These are phyloP conservation scores for Scedosporium apiospermum DNA, from an alignment of 2,329 filamentous ascomycete species.

Conservation along the genomic window DNA sequence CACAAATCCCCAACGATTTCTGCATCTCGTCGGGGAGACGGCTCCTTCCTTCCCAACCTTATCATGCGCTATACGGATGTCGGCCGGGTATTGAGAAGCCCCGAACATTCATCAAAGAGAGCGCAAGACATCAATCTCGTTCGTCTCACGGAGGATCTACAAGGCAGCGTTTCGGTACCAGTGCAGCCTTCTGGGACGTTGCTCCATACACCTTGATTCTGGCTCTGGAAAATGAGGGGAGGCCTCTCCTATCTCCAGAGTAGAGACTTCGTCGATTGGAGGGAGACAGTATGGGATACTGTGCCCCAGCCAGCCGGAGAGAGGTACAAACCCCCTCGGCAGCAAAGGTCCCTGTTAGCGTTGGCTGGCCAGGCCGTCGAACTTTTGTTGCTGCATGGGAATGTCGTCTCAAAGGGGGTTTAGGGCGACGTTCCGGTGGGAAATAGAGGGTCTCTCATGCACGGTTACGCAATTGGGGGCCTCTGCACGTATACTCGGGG, in stretches of 20 bases:
- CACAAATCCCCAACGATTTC: too few relatives aligned
- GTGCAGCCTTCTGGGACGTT: not conserved
- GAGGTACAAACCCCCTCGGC: not conserved
- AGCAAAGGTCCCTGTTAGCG: not conserved
- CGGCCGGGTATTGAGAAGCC: not conserved
- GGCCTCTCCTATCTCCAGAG: not conserved
- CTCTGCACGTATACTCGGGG: not conserved
- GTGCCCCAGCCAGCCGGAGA: not conserved
- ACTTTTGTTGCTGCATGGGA: constrained; percentile 7
- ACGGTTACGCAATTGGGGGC: constrained; percentile 6
- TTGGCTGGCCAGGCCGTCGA: not conserved
- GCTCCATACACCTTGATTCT: too few relatives aligned
- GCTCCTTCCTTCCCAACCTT: too few relatives aligned
- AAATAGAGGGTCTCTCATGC: not conserved
- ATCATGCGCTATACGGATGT: too few relatives aligned
- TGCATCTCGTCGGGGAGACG: too few relatives aligned
- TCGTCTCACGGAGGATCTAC: not conserved
- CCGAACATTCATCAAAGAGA: not conserved
- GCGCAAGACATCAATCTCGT: not conserved
- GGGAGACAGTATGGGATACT: not conserved
- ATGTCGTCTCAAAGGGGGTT: not conserved
- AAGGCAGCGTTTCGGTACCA: not conserved
- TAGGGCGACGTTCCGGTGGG: not conserved
- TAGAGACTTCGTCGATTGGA: not conserved
- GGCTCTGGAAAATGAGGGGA: too few relatives aligned